A percentile compares a stretch with the other conserved stretches of the same genome.
These are phyloP conservation scores for Neurospora sp. DNA, from an alignment of 2,329 filamentous ascomycete species.

Conservation along the genomic window DNA sequence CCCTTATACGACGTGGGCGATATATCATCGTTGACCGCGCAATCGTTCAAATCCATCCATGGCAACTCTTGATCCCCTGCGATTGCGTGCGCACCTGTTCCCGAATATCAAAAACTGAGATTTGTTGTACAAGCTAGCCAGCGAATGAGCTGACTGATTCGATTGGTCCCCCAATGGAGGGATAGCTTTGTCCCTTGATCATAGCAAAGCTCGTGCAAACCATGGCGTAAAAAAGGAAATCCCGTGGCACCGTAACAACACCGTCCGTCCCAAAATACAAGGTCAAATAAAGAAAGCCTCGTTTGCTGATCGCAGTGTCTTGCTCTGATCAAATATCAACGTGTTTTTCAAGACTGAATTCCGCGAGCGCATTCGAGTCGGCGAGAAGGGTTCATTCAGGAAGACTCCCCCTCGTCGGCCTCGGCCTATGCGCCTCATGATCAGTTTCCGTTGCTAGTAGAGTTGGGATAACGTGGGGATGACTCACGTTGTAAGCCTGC, in stretches of 20 bases:
- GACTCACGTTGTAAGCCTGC: conserved; percentile 76
- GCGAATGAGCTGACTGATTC: not conserved
- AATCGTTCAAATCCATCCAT: not conserved
- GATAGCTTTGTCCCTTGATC: conserved; percentile 12
- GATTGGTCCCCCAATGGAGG: conserved; percentile 1
- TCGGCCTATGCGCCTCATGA: conserved; percentile 36
- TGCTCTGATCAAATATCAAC: conserved; percentile 12
- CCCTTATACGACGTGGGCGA: not conserved
- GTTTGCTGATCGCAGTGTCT: conserved; percentile 10
- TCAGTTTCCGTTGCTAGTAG: conserved; percentile 11
- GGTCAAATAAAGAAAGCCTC: conserved; percentile 16
- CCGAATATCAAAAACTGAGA: not conserved
- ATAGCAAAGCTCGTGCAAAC: conserved; percentile 19
- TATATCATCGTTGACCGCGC: not conserved
- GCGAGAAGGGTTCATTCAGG: conserved; percentile 23
- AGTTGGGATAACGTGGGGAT: conserved; percentile 8
- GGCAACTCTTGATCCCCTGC: not conserved
- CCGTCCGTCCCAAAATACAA: conserved; percentile 23
- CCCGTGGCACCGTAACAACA: conserved; percentile 20
- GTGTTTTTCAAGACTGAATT: conserved; percentile 15
- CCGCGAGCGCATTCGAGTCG: conserved; percentile 18
- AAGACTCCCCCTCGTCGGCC: conserved; percentile 45
- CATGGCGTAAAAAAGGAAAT: conserved; percentile 18
- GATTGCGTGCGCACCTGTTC: not conserved
- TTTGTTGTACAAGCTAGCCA: not conserved